Percentiles rank a stretch among this genome's conserved stretches.
phyloP scores from a whole-genome alignment of 208 protist species.

The Acanthamoeba lenticulata region DNA sequence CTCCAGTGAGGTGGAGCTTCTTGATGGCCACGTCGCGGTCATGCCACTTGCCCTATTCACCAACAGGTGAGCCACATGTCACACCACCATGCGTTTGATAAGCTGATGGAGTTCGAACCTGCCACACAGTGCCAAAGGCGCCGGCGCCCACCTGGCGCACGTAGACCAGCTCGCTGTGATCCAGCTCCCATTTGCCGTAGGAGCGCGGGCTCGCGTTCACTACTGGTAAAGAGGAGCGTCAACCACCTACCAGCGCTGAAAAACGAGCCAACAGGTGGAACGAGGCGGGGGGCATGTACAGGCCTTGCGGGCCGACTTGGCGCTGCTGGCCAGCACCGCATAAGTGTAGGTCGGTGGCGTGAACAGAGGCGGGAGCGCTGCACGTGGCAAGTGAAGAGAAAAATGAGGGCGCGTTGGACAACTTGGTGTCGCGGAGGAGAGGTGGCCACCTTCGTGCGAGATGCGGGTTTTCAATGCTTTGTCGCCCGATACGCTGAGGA shows the following conservation, averaged over 20 bases:
- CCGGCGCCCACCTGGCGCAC: background rate
- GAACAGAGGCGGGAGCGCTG: background rate
- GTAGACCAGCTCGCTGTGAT: background rate
- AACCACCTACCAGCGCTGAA: too few species aligned
- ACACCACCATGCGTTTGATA: too few species aligned
- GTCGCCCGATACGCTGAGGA: background rate
- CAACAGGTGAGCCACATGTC: background rate
- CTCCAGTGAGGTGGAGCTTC: background rate
- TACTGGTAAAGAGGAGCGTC: too few species aligned
- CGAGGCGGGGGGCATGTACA: too few species aligned
- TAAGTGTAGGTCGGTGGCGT: background rate
- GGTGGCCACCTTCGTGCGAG: background rate
- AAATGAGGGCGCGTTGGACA: too few species aligned
- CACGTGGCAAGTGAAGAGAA: too few species aligned
- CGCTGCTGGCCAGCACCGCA: background rate
- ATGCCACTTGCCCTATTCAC: background rate
- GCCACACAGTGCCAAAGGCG: slow-evolving; percentile 26
- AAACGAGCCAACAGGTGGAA: too few species aligned
- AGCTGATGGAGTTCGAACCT: background rate
- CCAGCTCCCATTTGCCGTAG: background rate
- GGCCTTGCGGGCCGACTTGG: background rate
- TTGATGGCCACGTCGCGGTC: background rate
- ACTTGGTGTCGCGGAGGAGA: too few species aligned
- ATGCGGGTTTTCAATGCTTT: background rate
- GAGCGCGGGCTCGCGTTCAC: background rate